Evolutionary conservation across 1,284 basidiomycete species (phyloP).

Genomic region (Puccinia hordei): DNA sequence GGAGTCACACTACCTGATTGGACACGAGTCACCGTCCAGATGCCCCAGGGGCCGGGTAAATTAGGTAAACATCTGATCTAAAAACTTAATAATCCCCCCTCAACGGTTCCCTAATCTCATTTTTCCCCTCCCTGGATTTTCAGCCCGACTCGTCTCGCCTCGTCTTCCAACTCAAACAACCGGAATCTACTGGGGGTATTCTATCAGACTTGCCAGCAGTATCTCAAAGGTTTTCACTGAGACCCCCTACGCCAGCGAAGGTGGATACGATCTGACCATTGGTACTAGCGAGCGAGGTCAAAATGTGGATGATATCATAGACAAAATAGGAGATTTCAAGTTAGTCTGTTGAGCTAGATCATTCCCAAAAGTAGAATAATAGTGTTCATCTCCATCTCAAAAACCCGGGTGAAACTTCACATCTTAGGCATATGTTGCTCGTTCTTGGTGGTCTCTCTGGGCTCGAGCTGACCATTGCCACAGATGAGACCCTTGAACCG

Average conservation of each 20-base stretch:
- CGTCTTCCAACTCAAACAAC: slow-evolving; percentile 55
- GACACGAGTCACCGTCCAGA: slow-evolving; percentile 57
- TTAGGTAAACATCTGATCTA: background rate
- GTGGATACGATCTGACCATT: slow-evolving; percentile 58
- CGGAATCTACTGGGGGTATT: slow-evolving; percentile 59
- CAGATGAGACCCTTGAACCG: slow-evolving; percentile 55
- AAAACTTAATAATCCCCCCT: background rate
- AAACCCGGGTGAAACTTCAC: background rate
- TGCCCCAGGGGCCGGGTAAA: slow-evolving; percentile 50
- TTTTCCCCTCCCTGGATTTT: background rate
- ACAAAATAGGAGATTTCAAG: slow-evolving; percentile 40
- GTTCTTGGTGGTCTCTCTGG: slow-evolving; percentile 58
- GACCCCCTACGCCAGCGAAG: slow-evolving; percentile 51
- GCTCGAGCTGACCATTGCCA: slow-evolving; percentile 56
- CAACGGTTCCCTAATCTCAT: background rate
- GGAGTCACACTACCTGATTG: slow-evolving; percentile 50
- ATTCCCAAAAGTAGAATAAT: background rate
- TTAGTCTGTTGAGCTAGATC: slow-evolving; percentile 29
- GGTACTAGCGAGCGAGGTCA: slow-evolving; percentile 58
- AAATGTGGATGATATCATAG: slow-evolving; percentile 50
- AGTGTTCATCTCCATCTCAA: slow-evolving; percentile 10
- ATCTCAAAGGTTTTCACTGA: slow-evolving; percentile 53
- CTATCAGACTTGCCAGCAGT: slow-evolving; percentile 54
- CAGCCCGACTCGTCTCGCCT: slow-evolving; percentile 56
- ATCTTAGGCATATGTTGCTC: slow-evolving; percentile 54